These are phyloP conservation scores for Solanum ahanhuiri DNA, from an alignment of 257 asterid genomes.

Conservation along the genomic window DNA sequence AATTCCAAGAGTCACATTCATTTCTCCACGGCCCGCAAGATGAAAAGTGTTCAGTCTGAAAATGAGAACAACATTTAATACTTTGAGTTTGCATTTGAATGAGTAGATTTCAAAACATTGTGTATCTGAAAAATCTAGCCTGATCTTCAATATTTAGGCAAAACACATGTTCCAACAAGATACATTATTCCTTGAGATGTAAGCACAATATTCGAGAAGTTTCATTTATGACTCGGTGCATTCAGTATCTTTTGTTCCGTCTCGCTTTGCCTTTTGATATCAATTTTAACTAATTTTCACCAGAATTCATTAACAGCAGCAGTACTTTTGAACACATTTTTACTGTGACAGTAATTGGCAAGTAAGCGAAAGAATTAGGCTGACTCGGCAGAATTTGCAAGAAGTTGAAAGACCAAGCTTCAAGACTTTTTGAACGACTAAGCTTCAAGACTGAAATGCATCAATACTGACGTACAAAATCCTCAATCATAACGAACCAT, in stretches of 20 bases:
- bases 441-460: background rate
- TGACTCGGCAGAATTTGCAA: background rate
- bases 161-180: background rate
- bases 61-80: constrained; percentile 10
- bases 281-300: background rate
- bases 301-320: background rate
- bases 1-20: constrained; percentile 98
- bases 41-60: constrained; percentile 89
- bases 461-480: background rate
- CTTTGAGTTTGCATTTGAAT: background rate
- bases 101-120: background rate
- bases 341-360: background rate
- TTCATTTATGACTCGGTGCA: background rate
- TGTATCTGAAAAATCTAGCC: background rate
- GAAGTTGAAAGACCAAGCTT: background rate
- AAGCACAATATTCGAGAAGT: background rate
- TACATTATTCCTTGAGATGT: background rate
- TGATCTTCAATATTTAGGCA: background rate
- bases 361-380: background rate
- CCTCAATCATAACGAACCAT: background rate
- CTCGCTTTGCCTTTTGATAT: background rate
- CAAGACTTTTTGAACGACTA: background rate
- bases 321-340: background rate
- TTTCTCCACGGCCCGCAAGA: constrained; percentile 98
- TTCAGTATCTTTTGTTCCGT: background rate